Base-by-base conservation (phyloP, 2,329 filamentous ascomycete genomes). In the Thyridium curvatum region DNA sequence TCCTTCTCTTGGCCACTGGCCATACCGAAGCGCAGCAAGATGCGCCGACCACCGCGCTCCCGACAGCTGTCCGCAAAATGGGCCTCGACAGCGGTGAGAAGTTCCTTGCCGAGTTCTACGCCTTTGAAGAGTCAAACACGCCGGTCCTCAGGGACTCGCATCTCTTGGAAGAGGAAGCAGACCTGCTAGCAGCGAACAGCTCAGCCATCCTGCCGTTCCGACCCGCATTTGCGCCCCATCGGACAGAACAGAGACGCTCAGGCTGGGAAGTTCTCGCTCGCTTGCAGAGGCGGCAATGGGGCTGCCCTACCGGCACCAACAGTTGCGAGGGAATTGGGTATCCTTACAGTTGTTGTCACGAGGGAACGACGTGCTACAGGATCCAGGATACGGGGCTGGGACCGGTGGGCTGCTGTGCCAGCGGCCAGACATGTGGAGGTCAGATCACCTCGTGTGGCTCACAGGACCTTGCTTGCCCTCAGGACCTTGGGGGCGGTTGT, bases 371-470 rank as follows among this genome's bases (percentile, higher is more conserved):
- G 8, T 93, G 86, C 55, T 78, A 84, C 34, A 59, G 64, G 17
- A 77, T 88, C 4, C 56, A 69, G 26, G 77, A 85, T 55, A 73
- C 74, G 6, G 74, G 72, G 1, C 65, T 82, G 18, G 83, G 83
- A 26, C 74, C 77, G 33, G 78, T 91, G 3, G 86, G 85, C 3
- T 93, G 86, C 59, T 93, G 86, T 60, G 82, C 83, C 0, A 53
- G 66, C 29, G 84, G 84, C 4, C 63, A 68, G 32, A 72, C 58
- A 6, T 91, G 86, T 56, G 72, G 71, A 4, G 82, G 82, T 9
- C 62, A 64, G 1, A 77, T 90, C 6, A 74, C 71, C 1, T 54
- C 54, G n/a, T 90, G 86, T 46, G 67, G 69, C 3, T 62, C 66
- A 4, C 80, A 74, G 31, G 79, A 84, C 43, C 74, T 75, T 10